Evolutionary conservation across 805 yeast species (phyloP).

Genomic region (Wickerhamomyces alni): DNA sequence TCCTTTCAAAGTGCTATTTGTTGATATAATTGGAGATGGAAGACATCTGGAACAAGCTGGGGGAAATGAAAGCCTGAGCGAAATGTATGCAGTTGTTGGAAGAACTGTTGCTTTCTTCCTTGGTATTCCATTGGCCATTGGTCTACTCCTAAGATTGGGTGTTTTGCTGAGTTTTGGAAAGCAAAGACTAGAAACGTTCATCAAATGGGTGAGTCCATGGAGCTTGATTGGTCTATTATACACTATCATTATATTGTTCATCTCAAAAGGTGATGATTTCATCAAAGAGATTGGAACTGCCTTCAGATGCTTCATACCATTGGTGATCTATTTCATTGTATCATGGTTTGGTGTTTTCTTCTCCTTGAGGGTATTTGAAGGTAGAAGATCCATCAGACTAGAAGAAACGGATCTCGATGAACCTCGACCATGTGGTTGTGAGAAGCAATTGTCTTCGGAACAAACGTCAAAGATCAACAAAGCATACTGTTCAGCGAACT

Average conservation of each 20-base stretch:
- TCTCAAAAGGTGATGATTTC: conserved; percentile 42
- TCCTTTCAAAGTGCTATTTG: conserved; percentile 43
- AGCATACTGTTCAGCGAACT: conserved; percentile 32
- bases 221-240: conserved; percentile 46
- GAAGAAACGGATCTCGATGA: neutral
- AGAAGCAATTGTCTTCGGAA: conserved; percentile 17
- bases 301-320: conserved; percentile 44
- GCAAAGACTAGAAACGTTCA: conserved; percentile 26
- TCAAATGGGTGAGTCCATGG: conserved; percentile 37
- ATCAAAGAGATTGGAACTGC: conserved; percentile 43
- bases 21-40: conserved; percentile 42
- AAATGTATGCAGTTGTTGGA: conserved; percentile 36
- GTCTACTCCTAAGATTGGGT: conserved; percentile 34
- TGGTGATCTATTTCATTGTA: conserved; percentile 39
- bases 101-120: conserved; percentile 45
- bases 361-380: conserved; percentile 21
- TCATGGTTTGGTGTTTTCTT: conserved; percentile 42
- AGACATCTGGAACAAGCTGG: too few relatives aligned
- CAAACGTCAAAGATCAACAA: conserved; percentile 1
- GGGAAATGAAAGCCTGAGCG: conserved; percentile 9
- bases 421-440: conserved; percentile 33
- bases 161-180: conserved; percentile 25
- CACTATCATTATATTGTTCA: conserved; percentile 46
- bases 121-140: conserved; percentile 46
- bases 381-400: neutral